These are phyloP conservation scores for Naumovozyma baii DNA, from an alignment of 805 yeast species.

Conservation along the genomic window DNA sequence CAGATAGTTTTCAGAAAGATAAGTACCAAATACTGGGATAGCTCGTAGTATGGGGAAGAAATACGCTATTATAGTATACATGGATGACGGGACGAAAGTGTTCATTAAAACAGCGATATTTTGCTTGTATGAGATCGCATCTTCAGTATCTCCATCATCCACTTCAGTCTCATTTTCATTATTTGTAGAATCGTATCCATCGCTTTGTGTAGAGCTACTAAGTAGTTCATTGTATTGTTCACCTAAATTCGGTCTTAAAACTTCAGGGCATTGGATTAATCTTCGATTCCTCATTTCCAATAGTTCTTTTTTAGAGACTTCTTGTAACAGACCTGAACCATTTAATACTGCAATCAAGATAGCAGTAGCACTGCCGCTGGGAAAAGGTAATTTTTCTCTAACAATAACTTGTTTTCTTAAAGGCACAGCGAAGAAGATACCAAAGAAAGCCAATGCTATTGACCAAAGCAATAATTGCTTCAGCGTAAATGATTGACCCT, in stretches of 20 bases:
- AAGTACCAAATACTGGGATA: conserved; percentile 67
- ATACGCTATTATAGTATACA: conserved; percentile 62
- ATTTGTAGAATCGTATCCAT: conserved; percentile 7
- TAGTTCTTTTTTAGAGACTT: conserved; percentile 23
- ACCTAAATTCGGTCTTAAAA: conserved; percentile 11
- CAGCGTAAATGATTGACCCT: conserved; percentile 32
- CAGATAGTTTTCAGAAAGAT: conserved; percentile 51
- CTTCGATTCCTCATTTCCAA: conserved; percentile 29
- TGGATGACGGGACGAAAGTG: conserved; percentile 62
- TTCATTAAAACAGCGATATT: conserved; percentile 50
- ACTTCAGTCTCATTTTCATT: conserved; percentile 11
- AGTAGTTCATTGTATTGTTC: conserved; percentile 3
- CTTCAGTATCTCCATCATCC: neutral
- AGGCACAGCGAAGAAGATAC: conserved; percentile 91
- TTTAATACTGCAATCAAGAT: conserved; percentile 82
- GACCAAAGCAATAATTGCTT: conserved; percentile 71
- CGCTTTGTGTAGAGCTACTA: neutral
- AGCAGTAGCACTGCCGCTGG: conserved; percentile 94
- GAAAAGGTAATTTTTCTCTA: conserved; percentile 82
- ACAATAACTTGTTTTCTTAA: conserved; percentile 77
- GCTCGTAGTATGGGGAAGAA: conserved; percentile 59
- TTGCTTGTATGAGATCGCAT: conserved; percentile 20
- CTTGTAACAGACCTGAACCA: conserved; percentile 44
- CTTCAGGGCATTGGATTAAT: conserved; percentile 22
- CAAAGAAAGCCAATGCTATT: conserved; percentile 80